These are phyloP conservation scores for Sistotremastrum suecicum DNA, from an alignment of 768 basidiomycete species.

Conservation along the genomic window DNA sequence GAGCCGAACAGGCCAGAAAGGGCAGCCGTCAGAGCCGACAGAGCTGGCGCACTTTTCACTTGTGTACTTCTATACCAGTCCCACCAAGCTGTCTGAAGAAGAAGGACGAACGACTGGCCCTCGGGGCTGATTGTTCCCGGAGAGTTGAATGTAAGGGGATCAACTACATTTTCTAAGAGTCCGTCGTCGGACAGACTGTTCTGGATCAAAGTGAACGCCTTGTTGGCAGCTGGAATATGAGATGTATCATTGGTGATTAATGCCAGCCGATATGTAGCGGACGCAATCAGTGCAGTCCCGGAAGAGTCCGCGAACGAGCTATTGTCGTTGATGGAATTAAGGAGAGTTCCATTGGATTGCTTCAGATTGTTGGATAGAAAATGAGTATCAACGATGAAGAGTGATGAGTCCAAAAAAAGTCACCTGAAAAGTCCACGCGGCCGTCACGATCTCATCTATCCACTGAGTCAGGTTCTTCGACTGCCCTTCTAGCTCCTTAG, in stretches of 20 bases:
- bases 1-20: too few relatives aligned
- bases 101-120: conserved; percentile 64
- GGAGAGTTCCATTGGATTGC: conserved; percentile 39
- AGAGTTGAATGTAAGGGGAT: too few relatives aligned
- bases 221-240: conserved; percentile 24
- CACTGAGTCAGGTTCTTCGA: conserved; percentile 47
- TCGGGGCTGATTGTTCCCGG: conserved; percentile 38
- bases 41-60: too few relatives aligned
- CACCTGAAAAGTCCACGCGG: conserved; percentile 30
- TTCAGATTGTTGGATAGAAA: conserved; percentile 7
- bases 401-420: too few relatives aligned
- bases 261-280: conserved; percentile 62
- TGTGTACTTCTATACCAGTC: conserved; percentile 36
- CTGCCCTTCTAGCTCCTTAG: conserved; percentile 31
- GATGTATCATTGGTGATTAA: conserved; percentile 34
- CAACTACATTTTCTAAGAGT: too few relatives aligned
- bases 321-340: conserved; percentile 54
- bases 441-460: conserved; percentile 58
- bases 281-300: conserved; percentile 60
- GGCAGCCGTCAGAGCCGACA: too few relatives aligned
- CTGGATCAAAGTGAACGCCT: too few relatives aligned
- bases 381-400: too few relatives aligned
- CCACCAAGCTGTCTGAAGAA: conserved; percentile 59
- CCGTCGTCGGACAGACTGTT: too few relatives aligned
- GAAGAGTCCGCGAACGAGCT: conserved; percentile 59